Base-by-base conservation (phyloP, 1,284 basidiomycete genomes). In the Pseudozyma hubeiensis region DNA sequence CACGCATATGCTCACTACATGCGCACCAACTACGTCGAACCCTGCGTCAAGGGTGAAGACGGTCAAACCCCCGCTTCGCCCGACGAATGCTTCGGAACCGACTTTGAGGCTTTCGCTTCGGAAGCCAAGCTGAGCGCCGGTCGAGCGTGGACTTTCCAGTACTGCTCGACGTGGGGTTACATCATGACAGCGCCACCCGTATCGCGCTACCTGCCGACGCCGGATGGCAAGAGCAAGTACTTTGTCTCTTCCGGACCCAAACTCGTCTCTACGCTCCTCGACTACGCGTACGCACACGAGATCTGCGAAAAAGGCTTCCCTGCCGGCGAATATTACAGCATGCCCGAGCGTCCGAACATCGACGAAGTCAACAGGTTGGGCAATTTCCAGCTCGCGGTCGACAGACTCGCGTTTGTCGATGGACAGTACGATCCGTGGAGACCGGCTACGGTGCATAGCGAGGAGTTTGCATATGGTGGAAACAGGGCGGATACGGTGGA, bases 161-260 rank as follows among this genome's bases (percentile, higher is more conserved):
- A 85, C 62, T 97, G 93, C 86, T 94, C 92, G 0, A 90, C 95
- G 81, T 97, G 94, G 94, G 95, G 94, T 1, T 97, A 94, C 85
- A 94, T 96, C 83, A 82, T 84, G 61, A 70, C 68, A 60, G 77
- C 73, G 0, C 73, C 75, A 1, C 62, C 74, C 33, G 34, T 66
- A 16, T 64, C 77, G 0, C 62, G 49, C 14, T 68, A 37, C 24
- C 56, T 54, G 33, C 43, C 53, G 3, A 66, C 41, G n/a, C 64
- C 55, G 9, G 70, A 67, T 30, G 69, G 64, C 7, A 58, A 62
- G 52, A 64, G 60, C 51, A 64, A 53, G 35, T 55, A 72, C 59
- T 55, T 68, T 52, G 54, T 58, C 39, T 39, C 67, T 13, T 63
- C 70, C 0, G 77, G 72, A 0, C 79, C 92, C 30, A 88, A 90